Percentiles rank a stretch among this genome's conserved stretches.
phyloP scores from a whole-genome alignment of 2,329 filamentous ascomycete genomes.

The Aspergillus unguis region DNA sequence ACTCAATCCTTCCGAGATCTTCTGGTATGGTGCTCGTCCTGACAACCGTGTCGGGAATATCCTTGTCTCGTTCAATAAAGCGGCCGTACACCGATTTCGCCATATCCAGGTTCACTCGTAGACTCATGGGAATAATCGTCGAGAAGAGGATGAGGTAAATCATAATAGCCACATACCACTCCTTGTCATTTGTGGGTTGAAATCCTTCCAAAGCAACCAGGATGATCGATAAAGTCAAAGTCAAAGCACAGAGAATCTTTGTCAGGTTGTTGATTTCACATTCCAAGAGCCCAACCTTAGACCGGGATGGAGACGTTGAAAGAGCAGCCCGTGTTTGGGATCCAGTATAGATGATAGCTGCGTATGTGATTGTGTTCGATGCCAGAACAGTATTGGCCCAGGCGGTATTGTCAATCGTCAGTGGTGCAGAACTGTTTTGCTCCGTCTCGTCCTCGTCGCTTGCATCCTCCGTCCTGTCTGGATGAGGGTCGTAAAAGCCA shows the following conservation, averaged over 20 bases:
- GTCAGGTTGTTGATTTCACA: slow-evolving; percentile 96
- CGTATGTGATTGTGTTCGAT: slow-evolving; percentile 82
- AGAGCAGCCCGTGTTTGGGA: slow-evolving; percentile 90
- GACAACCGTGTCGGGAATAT: slow-evolving; percentile 88
- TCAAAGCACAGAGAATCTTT: slow-evolving; percentile 90
- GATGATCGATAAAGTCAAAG: slow-evolving; percentile 77
- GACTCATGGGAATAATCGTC: slow-evolving; percentile 96
- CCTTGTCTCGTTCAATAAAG: slow-evolving; percentile 88
- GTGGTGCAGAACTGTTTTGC: slow-evolving; percentile 59
- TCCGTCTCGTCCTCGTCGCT: slow-evolving; percentile 18
- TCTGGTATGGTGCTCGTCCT: slow-evolving; percentile 97
- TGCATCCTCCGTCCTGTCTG: slow-evolving; percentile 30
- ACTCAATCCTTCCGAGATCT: slow-evolving; percentile 92
- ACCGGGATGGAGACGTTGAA: slow-evolving; percentile 85
- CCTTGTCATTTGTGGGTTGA: slow-evolving; percentile 49
- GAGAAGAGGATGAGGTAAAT: slow-evolving; percentile 97
- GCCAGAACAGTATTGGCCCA: slow-evolving; percentile 98
- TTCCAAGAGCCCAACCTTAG: slow-evolving; percentile 89
- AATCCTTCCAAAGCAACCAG: slow-evolving; percentile 87
- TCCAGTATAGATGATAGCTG: slow-evolving; percentile 91
- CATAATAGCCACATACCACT: slow-evolving; percentile 96
- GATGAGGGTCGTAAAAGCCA: slow-evolving; percentile 45
- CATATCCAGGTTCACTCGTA: slow-evolving; percentile 94
- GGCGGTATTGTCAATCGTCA: slow-evolving; percentile 94
- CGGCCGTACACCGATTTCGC: slow-evolving; percentile 94